phyloP scores from a whole-genome alignment of 2,329 filamentous ascomycete species.

The Penicillium corylophilum region DNA sequence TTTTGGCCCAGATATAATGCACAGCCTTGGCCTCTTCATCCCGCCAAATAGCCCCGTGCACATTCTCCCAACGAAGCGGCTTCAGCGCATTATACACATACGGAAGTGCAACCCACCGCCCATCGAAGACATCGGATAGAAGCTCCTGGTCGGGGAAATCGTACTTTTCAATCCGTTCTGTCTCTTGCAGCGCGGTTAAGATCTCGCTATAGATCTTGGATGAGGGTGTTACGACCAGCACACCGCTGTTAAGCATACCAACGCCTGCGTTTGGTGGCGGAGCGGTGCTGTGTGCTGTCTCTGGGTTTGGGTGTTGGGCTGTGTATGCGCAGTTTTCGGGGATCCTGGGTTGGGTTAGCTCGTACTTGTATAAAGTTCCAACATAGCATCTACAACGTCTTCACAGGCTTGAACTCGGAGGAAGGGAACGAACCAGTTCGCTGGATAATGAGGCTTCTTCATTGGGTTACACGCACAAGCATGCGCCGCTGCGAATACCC shows the following conservation, averaged over 20 bases:
- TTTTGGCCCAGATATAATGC: conserved; percentile 18
- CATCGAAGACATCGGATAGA: conserved; percentile 54
- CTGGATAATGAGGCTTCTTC: conserved; percentile 70
- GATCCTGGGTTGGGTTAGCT: not conserved
- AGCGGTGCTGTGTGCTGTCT: not conserved
- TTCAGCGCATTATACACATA: conserved; percentile 63
- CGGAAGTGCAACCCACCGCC: conserved; percentile 57
- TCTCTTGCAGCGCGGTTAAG: not conserved
- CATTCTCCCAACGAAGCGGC: conserved; percentile 50
- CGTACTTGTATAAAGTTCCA: no score
- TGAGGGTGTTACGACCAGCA: not conserved
- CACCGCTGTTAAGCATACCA: not conserved
- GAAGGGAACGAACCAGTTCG: not conserved
- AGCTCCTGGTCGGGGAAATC: conserved; percentile 59
- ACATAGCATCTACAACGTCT: no score
- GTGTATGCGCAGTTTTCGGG: not conserved
- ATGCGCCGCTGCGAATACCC: conserved; percentile 74
- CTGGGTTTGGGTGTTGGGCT: not conserved
- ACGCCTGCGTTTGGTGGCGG: not conserved
- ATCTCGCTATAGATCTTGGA: not conserved
- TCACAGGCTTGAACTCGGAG: not conserved
- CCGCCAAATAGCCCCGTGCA: conserved; percentile 14
- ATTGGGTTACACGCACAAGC: conserved; percentile 84
- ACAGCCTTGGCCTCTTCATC: conserved; percentile 11
- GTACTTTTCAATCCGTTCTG: conserved; percentile 43